A percentile compares a stretch with the other conserved stretches of the same genome.
These are phyloP conservation scores for Lichtheimia ornata DNA, from an alignment of 371 early-diverging fungal species.

Conservation along the genomic window DNA sequence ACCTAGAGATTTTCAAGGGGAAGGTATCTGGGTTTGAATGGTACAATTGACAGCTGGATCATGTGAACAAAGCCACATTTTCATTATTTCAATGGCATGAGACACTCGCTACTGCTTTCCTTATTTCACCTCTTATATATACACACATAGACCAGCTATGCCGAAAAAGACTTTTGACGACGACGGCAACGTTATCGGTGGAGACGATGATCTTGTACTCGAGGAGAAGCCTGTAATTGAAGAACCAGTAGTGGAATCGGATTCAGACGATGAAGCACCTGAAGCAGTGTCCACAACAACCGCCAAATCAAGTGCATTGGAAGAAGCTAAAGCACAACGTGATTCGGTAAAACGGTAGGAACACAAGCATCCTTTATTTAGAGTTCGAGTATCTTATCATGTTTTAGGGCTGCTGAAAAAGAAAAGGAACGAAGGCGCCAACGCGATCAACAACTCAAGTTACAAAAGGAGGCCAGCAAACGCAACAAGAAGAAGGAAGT, in stretches of 20 bases:
- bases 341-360: conserved; percentile 32
- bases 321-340: conserved; percentile 29
- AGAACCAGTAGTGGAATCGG: conserved; percentile 2
- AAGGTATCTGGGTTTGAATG: too few species aligned
- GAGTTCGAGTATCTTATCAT: neutral
- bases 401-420: conserved; percentile 24
- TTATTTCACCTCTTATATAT: neutral
- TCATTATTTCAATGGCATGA: too few species aligned
- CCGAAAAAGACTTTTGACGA: conserved; percentile 43
- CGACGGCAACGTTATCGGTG: conserved; percentile 26
- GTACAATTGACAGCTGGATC: too few species aligned
- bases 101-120: neutral
- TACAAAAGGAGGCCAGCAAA: conserved; percentile 48
- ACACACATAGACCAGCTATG: conserved; percentile 17
- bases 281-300: conserved; percentile 43
- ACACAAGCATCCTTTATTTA: neutral
- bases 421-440: conserved; percentile 50
- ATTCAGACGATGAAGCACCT: conserved; percentile 47
- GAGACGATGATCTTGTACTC: conserved; percentile 7
- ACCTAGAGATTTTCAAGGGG: too few species aligned
- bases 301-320: conserved; percentile 28
- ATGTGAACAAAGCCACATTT: too few species aligned
- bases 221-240: neutral
- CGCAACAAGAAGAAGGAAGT: conserved; percentile 20
- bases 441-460: conserved; percentile 43